Base-by-base conservation (phyloP, 257 asterid genomes). In the Solanum medicagineum region DNA sequence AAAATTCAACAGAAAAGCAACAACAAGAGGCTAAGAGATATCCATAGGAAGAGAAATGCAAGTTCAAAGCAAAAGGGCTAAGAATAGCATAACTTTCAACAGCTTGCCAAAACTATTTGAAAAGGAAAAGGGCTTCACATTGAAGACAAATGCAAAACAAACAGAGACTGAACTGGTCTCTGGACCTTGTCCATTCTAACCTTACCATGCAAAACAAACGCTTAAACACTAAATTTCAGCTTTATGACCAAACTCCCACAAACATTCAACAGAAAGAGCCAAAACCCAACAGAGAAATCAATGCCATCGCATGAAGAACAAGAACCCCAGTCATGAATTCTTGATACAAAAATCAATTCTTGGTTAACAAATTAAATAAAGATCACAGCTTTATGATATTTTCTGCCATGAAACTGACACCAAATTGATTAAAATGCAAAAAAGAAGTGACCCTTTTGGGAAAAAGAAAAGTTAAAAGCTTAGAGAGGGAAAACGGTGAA, bases 81-180 rank as follows among this genome's bases (percentile, higher is more conserved):
- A 26, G 47, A 51, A 9, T 44, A 51, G 24, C 81, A 81, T 73
- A 87, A 70, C 81, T 84, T 84, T 87, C 86, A 79, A 81, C 89
- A 89, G 84, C 86, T 81, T 85, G 85, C 70, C 84, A 86, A 84
- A 84, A 87, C 83, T 84, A 77, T 2, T 51, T 14, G 82, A 80
- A 80, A 81, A 81, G 84, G 85, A 70, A 71, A 85, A 85, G 86
- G 90, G 86, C 90, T 81, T 89, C 83, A 84, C 70, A 87, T 85
- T 86, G 84, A 85, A 89, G 80, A 87, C 63, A 84, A 81, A 84
- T 69, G 83, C 53, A 86, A 73, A 85, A 65, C 77, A 88, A 82
- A 87, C 84, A 85, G 68, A 86, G 86, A 81, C 84, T 86, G 86
- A 86, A 87, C 80, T 81, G 22, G 81, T 60, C 19, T 84, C 86